Base-by-base conservation (phyloP, 306 rosid genomes). In the Oemleria cerasiformis region DNA sequence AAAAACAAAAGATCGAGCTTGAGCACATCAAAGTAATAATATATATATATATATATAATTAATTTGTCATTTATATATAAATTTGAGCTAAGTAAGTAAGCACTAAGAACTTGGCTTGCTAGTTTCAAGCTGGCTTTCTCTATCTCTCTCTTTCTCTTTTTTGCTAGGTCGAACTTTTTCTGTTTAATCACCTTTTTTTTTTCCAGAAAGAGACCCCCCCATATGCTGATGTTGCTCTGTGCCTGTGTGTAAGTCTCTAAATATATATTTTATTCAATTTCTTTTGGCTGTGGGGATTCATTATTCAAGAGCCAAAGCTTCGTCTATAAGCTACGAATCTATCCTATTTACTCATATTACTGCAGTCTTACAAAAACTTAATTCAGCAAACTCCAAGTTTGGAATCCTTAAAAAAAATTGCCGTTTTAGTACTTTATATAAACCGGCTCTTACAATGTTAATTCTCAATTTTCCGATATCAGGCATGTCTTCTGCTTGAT, bases 241-340 rank as follows among this genome's bases (percentile, higher is more conserved):
- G 36, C 36, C 36, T 30, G 4, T 30, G 0, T 30, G 36, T 30
- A 30, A 4, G 4, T 30, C 36, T 30, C 2, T 30, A 30, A 30
- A 2, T 30, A 64, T 47, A 59, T 83, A 41, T 68, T 41, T 63
- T 60, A 57, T 48, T 59, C 61, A 47, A 70, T 75, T 77, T 81
- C 75, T 85, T 89, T 85, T 74, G 80, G 65, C 65, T 75, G 90
- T 84, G 88, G 85, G 82, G 77, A 75, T 81, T 67, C 80, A 40
- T 20, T 8, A 49, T 41, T 68, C 45, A 15, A 60, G 21, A 50
- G 25, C 21, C 51, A 19, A 79, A 84, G 80, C 87, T 85, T 86
- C 90, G 64, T 71, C 83, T 39, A 45, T 79, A 89, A 85, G 36
- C 36, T 30, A 30, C 92, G 74, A 86, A 84, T 75, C 74, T 68